A percentile compares a stretch with the other conserved stretches of the same genome.
Evolutionary conservation across 257 asterid genomes (phyloP).

Genomic region (Solanum chaucha): DNA sequence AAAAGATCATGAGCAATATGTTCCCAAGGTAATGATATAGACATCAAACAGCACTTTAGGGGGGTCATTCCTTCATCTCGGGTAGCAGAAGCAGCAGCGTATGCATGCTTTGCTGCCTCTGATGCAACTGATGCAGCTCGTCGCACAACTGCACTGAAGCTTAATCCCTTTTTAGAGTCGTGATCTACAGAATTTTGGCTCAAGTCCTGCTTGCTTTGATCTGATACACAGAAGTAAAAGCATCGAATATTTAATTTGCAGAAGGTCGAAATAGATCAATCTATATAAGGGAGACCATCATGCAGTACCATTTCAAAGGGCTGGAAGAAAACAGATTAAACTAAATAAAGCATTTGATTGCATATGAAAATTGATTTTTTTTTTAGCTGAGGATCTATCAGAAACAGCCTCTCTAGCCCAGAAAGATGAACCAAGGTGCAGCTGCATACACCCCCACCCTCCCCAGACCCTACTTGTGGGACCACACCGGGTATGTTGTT

Average conservation of each 20-base stretch:
- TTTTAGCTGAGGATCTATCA: neutral
- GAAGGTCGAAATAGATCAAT: neutral
- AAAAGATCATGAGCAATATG: constrained; percentile 86
- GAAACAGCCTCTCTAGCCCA: neutral
- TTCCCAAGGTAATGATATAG: constrained; percentile 95
- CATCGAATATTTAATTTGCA: neutral
- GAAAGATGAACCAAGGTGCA: neutral
- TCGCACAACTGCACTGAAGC: constrained; percentile 59
- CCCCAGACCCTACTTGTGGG: neutral
- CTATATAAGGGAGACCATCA: neutral
- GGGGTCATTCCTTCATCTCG: constrained; percentile 85
- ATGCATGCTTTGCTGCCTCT: constrained; percentile 91
- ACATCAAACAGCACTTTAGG: constrained; percentile 91
- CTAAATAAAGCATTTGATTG: neutral
- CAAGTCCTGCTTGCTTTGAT: constrained; percentile 74
- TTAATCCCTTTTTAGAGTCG: constrained; percentile 42
- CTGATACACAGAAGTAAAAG: constrained; percentile 23
- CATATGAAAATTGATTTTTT: neutral
- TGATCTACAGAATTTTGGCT: constrained; percentile 32
- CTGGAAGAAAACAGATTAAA: neutral
- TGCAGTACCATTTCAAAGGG: neutral
- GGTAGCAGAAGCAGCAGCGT: constrained; percentile 87
- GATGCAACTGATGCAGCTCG: constrained; percentile 91
- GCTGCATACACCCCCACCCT: neutral
- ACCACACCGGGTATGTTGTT: neutral